Conservation (phyloP, 148 eudicot species). For the Silene conica region DNA sequence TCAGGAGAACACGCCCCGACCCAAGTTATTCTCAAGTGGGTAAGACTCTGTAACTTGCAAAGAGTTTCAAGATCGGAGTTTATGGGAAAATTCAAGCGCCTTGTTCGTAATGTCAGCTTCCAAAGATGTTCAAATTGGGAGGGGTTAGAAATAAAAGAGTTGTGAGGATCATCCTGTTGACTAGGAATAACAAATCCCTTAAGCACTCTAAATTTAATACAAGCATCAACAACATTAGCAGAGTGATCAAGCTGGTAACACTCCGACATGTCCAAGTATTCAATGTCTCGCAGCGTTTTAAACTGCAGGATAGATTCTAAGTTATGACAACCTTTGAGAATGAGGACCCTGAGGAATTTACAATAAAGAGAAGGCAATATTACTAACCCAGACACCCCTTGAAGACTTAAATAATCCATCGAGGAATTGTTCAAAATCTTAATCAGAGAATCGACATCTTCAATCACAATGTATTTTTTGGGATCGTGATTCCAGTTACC, state of each 20-base stretch:
- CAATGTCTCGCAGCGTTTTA: too few species aligned
- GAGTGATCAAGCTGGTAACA: too few species aligned
- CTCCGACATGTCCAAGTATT: too few species aligned
- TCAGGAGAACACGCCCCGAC: not conserved
- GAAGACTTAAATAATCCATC: not conserved
- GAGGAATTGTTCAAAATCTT: not conserved
- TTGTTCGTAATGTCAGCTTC: not conserved
- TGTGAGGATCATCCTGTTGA: not conserved
- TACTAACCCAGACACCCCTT: not conserved
- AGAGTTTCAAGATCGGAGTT: not conserved
- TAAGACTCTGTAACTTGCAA: not conserved
- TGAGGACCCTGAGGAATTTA: not conserved
- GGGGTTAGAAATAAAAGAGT: not conserved
- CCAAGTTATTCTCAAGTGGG: not conserved
- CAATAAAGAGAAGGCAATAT: not conserved
- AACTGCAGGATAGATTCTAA: too few species aligned
- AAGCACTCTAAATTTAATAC: too few species aligned
- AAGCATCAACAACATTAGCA: too few species aligned
- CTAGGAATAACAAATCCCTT: too few species aligned
- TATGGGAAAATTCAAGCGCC: not conserved
- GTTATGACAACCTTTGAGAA: too few species aligned
- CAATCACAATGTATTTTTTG: not conserved
- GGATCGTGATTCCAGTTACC: slow-evolving; percentile 1
- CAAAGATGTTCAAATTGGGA: not conserved
- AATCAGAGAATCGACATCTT: not conserved